Percentiles rank a stretch among this genome's conserved stretches.
phyloP scores from a whole-genome alignment of 352 stramenopile genomes.

The Phytophthora meadii region DNA sequence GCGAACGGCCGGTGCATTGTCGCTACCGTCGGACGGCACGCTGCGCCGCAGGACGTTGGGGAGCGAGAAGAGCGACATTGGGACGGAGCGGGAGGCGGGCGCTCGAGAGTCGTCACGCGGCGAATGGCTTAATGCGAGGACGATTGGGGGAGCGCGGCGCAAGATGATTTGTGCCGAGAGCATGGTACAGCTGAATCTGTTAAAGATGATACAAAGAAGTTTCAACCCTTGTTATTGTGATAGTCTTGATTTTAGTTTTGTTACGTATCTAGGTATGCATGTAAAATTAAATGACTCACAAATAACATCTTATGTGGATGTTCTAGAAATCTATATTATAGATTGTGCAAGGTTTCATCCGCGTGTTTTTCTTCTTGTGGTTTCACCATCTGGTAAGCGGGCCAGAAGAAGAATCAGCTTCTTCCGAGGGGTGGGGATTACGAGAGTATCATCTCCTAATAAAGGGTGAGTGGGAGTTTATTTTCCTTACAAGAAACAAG shows the following conservation, averaged over 20 bases:
- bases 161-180: conserved; percentile 26
- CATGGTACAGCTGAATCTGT: conserved; percentile 3
- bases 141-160: conserved; percentile 21
- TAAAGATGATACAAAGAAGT: conserved; percentile 7
- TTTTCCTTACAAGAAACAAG: conserved; percentile 1
- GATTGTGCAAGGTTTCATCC: conserved; percentile 4
- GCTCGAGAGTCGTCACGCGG: conserved; percentile 23
- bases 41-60: conserved; percentile 71
- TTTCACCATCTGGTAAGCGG: conserved; percentile 24
- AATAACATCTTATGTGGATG: too few relatives aligned
- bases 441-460: too few relatives aligned
- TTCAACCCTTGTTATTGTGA: conserved; percentile 4
- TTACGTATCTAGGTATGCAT: too few relatives aligned
- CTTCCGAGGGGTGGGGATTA: neutral
- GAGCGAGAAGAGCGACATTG: conserved; percentile 86
- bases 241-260: neutral
- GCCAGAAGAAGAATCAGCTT: conserved; percentile 30
- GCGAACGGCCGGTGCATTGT: conserved; percentile 47
- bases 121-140: conserved; percentile 39
- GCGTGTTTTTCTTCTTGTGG: conserved; percentile 27
- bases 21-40: conserved; percentile 58
- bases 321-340: conserved; percentile 8
- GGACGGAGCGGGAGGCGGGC: neutral
- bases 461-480: conserved; percentile 1
- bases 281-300: too few relatives aligned